Conservation (phyloP, 1,284 basidiomycete genomes). For the Ceratobasidium sp. region DNA sequence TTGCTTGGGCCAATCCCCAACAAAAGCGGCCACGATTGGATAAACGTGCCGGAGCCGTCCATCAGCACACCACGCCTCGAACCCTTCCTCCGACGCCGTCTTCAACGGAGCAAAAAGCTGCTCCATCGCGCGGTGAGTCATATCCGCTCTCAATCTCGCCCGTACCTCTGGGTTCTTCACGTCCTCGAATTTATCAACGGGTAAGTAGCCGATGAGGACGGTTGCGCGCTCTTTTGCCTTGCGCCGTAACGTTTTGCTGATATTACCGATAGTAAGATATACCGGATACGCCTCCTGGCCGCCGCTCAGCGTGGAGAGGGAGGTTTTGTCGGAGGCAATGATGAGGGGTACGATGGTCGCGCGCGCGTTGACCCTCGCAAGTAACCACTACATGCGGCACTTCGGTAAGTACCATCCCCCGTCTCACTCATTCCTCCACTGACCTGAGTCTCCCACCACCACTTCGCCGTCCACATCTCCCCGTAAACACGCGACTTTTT, state of each 20-base stretch:
- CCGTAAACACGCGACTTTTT: constrained; percentile 14
- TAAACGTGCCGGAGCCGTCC: constrained; percentile 25
- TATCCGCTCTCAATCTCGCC: not conserved
- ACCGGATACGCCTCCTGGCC: not conserved
- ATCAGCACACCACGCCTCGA: constrained; percentile 11
- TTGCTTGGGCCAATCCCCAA: constrained; percentile 15
- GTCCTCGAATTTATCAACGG: constrained; percentile 27
- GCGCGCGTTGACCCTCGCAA: no score
- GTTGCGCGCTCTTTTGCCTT: not conserved
- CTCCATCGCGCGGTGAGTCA: constrained; percentile 46
- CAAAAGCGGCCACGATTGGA: constrained; percentile 29
- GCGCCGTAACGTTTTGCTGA: not conserved
- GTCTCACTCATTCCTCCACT: no score
- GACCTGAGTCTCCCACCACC: constrained; percentile 47
- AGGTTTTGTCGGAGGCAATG: constrained; percentile 9
- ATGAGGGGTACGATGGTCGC: constrained; percentile 5
- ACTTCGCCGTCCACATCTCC: constrained; percentile 43
- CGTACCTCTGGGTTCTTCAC: not conserved
- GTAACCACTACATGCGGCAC: no score
- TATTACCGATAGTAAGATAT: constrained; percentile 10
- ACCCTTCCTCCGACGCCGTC: not conserved
- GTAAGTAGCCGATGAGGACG: constrained; percentile 29
- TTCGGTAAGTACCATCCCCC: no score
- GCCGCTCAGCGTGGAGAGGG: not conserved
- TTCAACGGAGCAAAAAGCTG: constrained; percentile 24